Base-by-base conservation (phyloP, 208 protist genomes). In the Leishmania tarentolae region DNA sequence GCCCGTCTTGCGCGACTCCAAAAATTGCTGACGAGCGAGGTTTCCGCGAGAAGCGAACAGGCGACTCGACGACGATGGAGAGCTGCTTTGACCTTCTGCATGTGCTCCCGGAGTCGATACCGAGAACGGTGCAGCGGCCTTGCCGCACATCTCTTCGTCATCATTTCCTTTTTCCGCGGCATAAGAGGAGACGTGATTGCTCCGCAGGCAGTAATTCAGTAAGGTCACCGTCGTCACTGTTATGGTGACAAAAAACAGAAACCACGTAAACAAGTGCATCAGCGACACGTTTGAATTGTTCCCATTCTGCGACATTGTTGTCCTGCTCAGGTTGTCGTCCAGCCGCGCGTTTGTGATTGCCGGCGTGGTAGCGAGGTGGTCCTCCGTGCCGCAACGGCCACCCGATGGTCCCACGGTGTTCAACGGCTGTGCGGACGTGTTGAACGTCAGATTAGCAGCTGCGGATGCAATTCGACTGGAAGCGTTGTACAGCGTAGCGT, bases 11-110 rank as follows among this genome's bases (percentile, higher is more conserved):
- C 93, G 90, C 35, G 89, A 87, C 73, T 94, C 84, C 37, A 95
- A 77, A 78, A 97, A 97, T 28, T 87, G 89, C 78, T 93, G 88
- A 1, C 93, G 83, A 6, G 93, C 94, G 13, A 88, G 75, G 80
- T 91, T 95, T 31, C 91, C 91, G n/a, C 80, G 78, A 13, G 78
- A 86, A 24, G 52, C 50, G 1, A 83, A 46, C 56, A 86, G 35
- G 74, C 82, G 81, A 40, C 47, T 79, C 50, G 81, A 83, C 7
- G 85, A 81, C 28, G 85, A 85, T 31, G 82, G 50, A 1, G 76
- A 37, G n/a, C 76, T 69, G 46, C 53, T 66, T 9, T 40, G 42
- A 1, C 66, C 80, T 15, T 56, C 84, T 44, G 70, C 21, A 1
- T 70, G 40, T 21, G 70, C 40, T 7, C 76, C 53, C 63, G 68